These are phyloP conservation scores for Panus rudis DNA, from an alignment of 768 basidiomycete species.

Conservation along the genomic window DNA sequence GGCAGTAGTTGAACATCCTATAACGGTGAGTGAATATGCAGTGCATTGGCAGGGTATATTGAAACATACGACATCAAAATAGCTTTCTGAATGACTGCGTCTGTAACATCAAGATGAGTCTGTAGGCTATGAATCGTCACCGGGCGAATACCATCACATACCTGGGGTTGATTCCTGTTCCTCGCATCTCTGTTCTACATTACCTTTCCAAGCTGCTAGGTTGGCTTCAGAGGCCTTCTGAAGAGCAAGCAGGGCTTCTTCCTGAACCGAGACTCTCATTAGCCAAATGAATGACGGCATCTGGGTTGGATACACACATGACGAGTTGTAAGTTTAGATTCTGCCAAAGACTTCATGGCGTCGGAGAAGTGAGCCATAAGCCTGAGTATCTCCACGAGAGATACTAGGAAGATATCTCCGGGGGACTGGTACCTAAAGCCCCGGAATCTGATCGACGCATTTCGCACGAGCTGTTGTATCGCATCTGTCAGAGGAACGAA, in stretches of 20 bases:
- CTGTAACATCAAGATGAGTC: neutral
- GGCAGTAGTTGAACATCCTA: conserved; percentile 14
- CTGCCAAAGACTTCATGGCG: conserved; percentile 14
- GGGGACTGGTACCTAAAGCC: conserved; percentile 19
- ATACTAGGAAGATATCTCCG: conserved; percentile 19
- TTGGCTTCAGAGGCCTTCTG: conserved; percentile 19
- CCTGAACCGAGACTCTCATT: conserved; percentile 7
- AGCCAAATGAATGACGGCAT: neutral
- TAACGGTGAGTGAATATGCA: neutral
- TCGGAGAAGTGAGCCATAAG: conserved; percentile 22
- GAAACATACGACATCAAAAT: conserved; percentile 9
- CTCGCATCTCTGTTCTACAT: conserved; percentile 10
- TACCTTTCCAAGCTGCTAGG: conserved; percentile 15
- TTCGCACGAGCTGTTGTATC: conserved; percentile 31
- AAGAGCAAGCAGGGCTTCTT: conserved; percentile 13
- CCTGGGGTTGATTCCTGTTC: conserved; percentile 13
- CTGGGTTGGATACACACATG: neutral
- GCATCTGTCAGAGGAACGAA: conserved; percentile 23
- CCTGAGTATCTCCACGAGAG: conserved; percentile 21
- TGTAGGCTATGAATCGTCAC: too few species aligned
- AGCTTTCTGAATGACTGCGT: neutral
- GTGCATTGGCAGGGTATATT: neutral
- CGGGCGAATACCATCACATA: too few species aligned
- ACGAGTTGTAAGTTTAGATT: neutral
- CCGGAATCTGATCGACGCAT: conserved; percentile 16